A percentile compares a stretch with the other conserved stretches of the same genome.
phyloP scores from a whole-genome alignment of 352 stramenopile species.

The Globisporangium sylvaticum region DNA sequence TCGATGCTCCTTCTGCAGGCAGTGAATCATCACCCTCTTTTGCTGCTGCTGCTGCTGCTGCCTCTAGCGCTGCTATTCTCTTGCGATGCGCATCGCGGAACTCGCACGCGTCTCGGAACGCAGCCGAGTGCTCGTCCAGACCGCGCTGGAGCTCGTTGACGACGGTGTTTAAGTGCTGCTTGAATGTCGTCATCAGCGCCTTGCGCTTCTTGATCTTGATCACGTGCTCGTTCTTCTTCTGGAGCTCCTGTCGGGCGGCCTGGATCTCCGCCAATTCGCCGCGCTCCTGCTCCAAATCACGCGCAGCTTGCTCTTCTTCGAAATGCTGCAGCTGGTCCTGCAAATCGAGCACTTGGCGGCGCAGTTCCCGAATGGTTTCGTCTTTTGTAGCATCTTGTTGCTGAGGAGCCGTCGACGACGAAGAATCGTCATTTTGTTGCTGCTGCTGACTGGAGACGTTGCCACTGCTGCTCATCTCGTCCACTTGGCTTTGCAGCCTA shows the following conservation, averaged over 20 bases:
- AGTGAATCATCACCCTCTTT: not conserved
- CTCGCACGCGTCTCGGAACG: slow-evolving; percentile 60
- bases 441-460: not conserved
- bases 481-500: not conserved
- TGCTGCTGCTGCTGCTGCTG: not conserved
- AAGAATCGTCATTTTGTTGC: not conserved
- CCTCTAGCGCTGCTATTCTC: not conserved
- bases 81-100: slow-evolving; percentile 38
- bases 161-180: slow-evolving; percentile 30
- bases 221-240: slow-evolving; percentile 33
- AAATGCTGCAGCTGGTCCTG: slow-evolving; percentile 18
- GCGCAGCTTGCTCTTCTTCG: slow-evolving; percentile 11
- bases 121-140: slow-evolving; percentile 52
- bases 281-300: slow-evolving; percentile 25
- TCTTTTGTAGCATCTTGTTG: slow-evolving; percentile 7
- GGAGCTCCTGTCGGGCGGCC: slow-evolving; percentile 25
- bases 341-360: slow-evolving; percentile 17
- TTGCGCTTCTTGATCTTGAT: slow-evolving; percentile 39
- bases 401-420: not conserved
- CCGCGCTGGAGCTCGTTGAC: slow-evolving; percentile 45
- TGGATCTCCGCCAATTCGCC: slow-evolving; percentile 33
- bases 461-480: not conserved
- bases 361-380: slow-evolving; percentile 14
- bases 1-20: slow-evolving; percentile 6
- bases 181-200: slow-evolving; percentile 33